Base-by-base conservation (phyloP, 2,329 filamentous ascomycete genomes). In the Talaromyces islandicus region DNA sequence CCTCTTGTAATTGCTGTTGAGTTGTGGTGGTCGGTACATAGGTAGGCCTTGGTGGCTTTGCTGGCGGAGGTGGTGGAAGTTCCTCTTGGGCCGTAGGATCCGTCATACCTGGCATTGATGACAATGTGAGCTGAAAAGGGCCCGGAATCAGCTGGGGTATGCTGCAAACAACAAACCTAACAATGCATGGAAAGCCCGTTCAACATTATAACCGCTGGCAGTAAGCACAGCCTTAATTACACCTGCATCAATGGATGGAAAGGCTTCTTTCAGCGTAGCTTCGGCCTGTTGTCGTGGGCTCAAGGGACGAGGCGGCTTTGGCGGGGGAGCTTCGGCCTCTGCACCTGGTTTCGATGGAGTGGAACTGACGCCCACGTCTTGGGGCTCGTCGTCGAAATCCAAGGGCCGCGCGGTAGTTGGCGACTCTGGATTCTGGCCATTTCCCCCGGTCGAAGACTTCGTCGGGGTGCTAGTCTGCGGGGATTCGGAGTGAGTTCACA, bases 121-220 rank as follows among this genome's bases (percentile, higher is more conserved):
- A 52, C 64, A 54, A 10, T 21, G 17, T 55, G n/a, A 59, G 12
- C n/a, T 35, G 27, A n/a, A 52, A 29, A 25, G 24, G 14, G 4
- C 43, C 10, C 12, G 11, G 24, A 27, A 52, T 29, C 43, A 52
- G 25, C 25, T 50, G 19, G 43, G 21, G 21, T 24, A 29, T 19
- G 38, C 38, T 41, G 14, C 19, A 30, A 29, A 21, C 19, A 27
- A 69, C 82, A 63, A 81, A 91, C 90, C 90, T 51, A 99, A 82
- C 50, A 99, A 83, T 38, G 94, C 94, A 77, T 97, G 94, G 78
- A 99, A 99, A 14, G 94, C 93, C 32, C 91, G 90, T 75, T 99
- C 94, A 54, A 97, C 87, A 69, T 88, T 86, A 62, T 92, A 93
- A 61, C 87, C 83, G 73, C 94, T 97, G 14, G 94, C 94, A 25